These are phyloP conservation scores for Abortiporus biennis DNA, from an alignment of 1,284 basidiomycete species.

Conservation along the genomic window DNA sequence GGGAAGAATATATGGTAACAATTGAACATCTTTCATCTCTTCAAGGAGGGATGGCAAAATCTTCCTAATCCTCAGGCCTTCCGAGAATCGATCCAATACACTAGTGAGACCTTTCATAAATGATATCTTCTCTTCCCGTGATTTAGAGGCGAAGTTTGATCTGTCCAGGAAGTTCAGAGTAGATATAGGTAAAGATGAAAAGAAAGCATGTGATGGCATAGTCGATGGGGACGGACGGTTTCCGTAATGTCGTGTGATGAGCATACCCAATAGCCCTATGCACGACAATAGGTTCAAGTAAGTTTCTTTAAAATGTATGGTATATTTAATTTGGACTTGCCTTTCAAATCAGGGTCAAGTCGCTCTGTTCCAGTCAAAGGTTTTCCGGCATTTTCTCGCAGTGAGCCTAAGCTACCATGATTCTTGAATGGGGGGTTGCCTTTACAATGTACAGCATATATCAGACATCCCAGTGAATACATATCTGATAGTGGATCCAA, in stretches of 20 bases:
- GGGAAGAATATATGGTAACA: constrained; percentile 94
- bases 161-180: constrained; percentile 96
- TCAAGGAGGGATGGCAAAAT: constrained; percentile 93
- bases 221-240: constrained; percentile 72
- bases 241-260: constrained; percentile 76
- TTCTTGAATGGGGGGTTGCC: constrained; percentile 86
- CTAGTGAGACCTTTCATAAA: constrained; percentile 88
- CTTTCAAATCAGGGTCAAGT: constrained; percentile 65
- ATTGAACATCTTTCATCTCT: constrained; percentile 93
- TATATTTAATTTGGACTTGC: constrained; percentile 31
- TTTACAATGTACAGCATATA: constrained; percentile 88
- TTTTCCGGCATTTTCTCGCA: constrained; percentile 78
- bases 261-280: constrained; percentile 67
- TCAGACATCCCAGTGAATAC: constrained; percentile 89
- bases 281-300: neutral
- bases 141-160: constrained; percentile 91
- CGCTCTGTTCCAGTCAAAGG: constrained; percentile 53
- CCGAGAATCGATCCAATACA: constrained; percentile 85
- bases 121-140: constrained; percentile 91
- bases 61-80: constrained; percentile 83
- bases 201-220: constrained; percentile 83
- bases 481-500: constrained; percentile 87
- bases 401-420: constrained; percentile 73
- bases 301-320: neutral
- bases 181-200: constrained; percentile 94